Conservation (phyloP, 768 basidiomycete species). For the Leccinellum rugosiceps region DNA sequence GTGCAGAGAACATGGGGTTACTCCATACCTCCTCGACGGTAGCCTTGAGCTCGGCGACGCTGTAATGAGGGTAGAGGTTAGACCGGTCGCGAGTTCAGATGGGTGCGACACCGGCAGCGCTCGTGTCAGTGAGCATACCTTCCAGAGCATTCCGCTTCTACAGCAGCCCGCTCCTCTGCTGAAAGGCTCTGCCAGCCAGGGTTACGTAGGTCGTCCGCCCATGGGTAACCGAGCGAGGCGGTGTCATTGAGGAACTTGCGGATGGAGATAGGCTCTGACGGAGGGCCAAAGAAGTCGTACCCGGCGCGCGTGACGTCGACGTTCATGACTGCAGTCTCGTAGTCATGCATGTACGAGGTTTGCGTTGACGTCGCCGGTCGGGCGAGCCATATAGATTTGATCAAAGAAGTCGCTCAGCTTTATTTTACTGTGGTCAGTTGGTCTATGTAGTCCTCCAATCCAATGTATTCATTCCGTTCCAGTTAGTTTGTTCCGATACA, state of each 20-base stretch:
- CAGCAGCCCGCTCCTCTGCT: conserved; percentile 25
- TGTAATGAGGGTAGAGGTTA: conserved; percentile 24
- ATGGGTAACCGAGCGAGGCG: conserved; percentile 8
- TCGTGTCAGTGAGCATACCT: conserved; percentile 35
- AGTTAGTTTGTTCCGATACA: conserved; percentile 25
- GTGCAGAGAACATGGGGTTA: conserved; percentile 54
- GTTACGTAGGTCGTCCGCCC: conserved; percentile 9
- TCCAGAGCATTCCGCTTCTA: conserved; percentile 39
- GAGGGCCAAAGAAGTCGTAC: conserved; percentile 59
- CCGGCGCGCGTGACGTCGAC: conserved; percentile 26
- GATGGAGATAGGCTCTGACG: conserved; percentile 54
- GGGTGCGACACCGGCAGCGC: no score
- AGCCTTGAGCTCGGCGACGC: conserved; percentile 50
- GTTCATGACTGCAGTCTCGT: conserved; percentile 8
- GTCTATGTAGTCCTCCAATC: no score
- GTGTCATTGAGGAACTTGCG: conserved; percentile 41
- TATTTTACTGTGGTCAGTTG: no score
- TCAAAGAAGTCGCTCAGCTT: no score
- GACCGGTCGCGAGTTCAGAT: neutral
- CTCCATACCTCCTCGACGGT: conserved; percentile 46
- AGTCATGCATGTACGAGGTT: neutral
- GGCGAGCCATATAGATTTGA: no score
- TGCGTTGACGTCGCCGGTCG: no score
- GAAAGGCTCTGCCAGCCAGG: conserved; percentile 24
- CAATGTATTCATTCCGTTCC: neutral